Evolutionary conservation across 2,329 filamentous ascomycete genomes (phyloP).

Genomic region (Biscogniauxia marginata): DNA sequence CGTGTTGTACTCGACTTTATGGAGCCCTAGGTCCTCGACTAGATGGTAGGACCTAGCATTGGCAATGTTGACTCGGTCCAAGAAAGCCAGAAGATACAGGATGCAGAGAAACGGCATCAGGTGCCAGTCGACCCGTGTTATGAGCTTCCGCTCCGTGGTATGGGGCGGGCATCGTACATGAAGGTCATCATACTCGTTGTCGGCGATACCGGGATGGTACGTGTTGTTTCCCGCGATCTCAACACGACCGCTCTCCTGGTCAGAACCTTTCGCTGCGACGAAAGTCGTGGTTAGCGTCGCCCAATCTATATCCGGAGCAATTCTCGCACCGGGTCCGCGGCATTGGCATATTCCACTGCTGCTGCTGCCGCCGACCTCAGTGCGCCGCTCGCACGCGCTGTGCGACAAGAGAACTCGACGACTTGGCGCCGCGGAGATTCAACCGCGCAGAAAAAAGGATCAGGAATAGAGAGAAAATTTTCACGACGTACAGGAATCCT

Average conservation of each 20-base stretch:
- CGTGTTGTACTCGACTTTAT: slow-evolving; percentile 66
- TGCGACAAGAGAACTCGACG: neutral
- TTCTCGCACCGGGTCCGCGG: too few species aligned
- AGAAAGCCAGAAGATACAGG: slow-evolving; percentile 43
- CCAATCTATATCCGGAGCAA: neutral
- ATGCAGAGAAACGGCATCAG: slow-evolving; percentile 72
- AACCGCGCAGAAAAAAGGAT: neutral
- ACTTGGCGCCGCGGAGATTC: too few species aligned
- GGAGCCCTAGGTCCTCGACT: slow-evolving; percentile 59
- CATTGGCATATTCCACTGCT: too few species aligned
- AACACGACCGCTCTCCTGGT: slow-evolving; percentile 24
- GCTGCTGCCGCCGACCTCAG: too few species aligned
- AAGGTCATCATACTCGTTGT: slow-evolving; percentile 32
- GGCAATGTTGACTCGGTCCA: slow-evolving; percentile 73
- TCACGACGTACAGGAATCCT: neutral
- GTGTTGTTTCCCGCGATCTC: slow-evolving; percentile 24
- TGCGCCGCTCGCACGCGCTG: neutral
- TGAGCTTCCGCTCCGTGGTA: slow-evolving; percentile 63
- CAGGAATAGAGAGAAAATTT: neutral
- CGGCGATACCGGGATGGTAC: slow-evolving; percentile 28
- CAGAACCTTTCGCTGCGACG: slow-evolving; percentile 14
- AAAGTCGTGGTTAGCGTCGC: slow-evolving; percentile 11
- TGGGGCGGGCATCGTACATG: slow-evolving; percentile 46
- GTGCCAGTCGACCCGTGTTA: slow-evolving; percentile 68
- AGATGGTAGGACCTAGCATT: slow-evolving; percentile 72